These are phyloP conservation scores for Asclepias syriaca DNA, from an alignment of 257 asterid genomes.

Conservation along the genomic window DNA sequence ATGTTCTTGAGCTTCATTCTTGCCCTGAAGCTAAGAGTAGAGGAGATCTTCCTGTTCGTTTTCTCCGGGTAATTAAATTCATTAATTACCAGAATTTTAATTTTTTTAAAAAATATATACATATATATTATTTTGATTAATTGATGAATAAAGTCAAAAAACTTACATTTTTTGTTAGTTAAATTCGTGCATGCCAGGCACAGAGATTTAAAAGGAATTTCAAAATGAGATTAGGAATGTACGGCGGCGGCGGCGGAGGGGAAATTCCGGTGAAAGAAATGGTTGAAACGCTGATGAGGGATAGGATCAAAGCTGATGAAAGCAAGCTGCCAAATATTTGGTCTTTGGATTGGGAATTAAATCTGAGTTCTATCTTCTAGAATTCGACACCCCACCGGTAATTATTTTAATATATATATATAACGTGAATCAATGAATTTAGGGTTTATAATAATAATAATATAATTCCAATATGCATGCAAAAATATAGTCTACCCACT, in stretches of 20 bases:
- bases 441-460: no score
- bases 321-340: conserved; percentile 50
- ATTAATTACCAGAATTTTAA: no score
- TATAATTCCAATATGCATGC: no score
- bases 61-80: conserved; percentile 32
- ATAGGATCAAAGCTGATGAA: conserved; percentile 42
- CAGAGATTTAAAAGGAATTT: no score
- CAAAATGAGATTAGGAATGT: conserved; percentile 21
- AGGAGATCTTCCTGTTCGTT: conserved; percentile 61
- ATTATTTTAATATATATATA: neutral
- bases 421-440: no score
- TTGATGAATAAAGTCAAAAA: no score
- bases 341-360: conserved; percentile 50
- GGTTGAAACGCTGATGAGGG: conserved; percentile 57
- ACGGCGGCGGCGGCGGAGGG: conserved; percentile 15
- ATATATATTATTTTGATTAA: no score
- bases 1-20: conserved; percentile 50
- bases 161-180: no score
- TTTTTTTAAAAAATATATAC: no score
- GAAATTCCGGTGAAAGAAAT: conserved; percentile 37
- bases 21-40: conserved; percentile 57
- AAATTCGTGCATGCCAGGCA: no score
- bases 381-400: conserved; percentile 66
- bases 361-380: conserved; percentile 64
- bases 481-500: no score